Percentiles rank a stretch among this genome's conserved stretches.
phyloP scores from a whole-genome alignment of 768 basidiomycete species.

The Suillus ampliporus region DNA sequence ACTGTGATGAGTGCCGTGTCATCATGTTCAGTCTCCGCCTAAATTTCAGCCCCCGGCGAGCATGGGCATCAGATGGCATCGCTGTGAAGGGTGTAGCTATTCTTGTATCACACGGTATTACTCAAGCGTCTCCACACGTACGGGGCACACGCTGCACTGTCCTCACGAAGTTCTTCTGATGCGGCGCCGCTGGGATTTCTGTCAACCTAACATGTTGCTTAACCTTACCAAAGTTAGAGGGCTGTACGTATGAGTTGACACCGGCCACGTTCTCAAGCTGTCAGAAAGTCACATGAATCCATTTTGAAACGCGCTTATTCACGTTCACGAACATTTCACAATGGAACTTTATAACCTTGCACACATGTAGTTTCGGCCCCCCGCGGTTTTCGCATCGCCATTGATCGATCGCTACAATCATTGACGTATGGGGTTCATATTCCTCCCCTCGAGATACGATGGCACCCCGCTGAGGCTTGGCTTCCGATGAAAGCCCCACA shows the following conservation, averaged over 20 bases:
- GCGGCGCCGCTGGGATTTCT: not conserved
- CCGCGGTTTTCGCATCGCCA: not conserved
- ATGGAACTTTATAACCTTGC: not conserved
- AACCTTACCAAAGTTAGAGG: not conserved
- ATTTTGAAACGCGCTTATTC: not conserved
- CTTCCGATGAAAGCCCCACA: no score
- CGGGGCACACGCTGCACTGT: not conserved
- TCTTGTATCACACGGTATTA: not conserved
- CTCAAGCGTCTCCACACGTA: not conserved
- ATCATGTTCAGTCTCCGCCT: constrained; percentile 23
- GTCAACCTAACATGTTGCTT: not conserved
- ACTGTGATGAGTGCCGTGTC: constrained; percentile 33
- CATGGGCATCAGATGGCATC: no score
- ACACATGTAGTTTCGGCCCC: not conserved
- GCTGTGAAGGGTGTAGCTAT: not conserved
- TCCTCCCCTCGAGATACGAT: not conserved
- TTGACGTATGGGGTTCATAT: not conserved
- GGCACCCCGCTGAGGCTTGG: not conserved
- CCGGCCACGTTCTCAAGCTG: not conserved
- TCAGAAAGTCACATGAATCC: not conserved
- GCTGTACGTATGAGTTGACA: not conserved
- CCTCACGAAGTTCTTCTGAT: constrained; percentile 2
- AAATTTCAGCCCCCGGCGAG: constrained; percentile 2
- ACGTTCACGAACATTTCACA: not conserved
- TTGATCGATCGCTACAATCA: not conserved